Base-by-base conservation (phyloP, 306 rosid genomes). In the Glycine soja region DNA sequence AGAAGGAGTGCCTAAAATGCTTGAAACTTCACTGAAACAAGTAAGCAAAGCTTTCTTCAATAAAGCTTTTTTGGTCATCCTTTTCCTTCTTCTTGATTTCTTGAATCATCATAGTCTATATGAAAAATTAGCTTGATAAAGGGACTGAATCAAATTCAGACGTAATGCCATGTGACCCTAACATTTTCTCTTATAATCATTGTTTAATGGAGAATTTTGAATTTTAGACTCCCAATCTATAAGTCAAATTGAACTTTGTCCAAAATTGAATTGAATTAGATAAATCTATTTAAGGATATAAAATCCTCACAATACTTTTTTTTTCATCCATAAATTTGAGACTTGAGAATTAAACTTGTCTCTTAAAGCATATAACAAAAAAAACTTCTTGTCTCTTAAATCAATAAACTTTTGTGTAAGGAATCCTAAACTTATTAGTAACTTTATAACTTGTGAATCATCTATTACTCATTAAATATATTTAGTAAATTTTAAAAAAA, bases 11-110 rank as follows among this genome's bases (percentile, higher is more conserved):
- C 7, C 40, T 62, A 16, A 53, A 64, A 46, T 52, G 61, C 53
- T 38, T 82, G 34, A 53, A 79, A 75, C 42, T 74, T 73, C 57
- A 7, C 59, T 63, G 45, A 52, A 78, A 74, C 38, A 74, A 46
- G 42, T 36, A 63, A 64, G 47, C 58, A 57, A 14, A 58, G 7
- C 46, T 63, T 74, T 63, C 74, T 67, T 47, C 51, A 45, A 30
- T 65, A 58, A 59, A 45, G 65, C 66, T 81, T 74, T 24, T 69
- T 54, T 2, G 5, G 12, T 76, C 56, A 72, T 59, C 70, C 13
- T 50, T 47, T 32, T 47, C 13, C 2, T 34, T 64, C 48, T 50
- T 52, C 11, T 76, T 10, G 4, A 13, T 76, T 64, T 38, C 36
- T 36, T 47, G 0, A 13, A 12, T 47, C 52, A n/a, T 57, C 72